phyloP scores from a whole-genome alignment of 1,139 yeast genomes.

The Sugiyamaella sp. region DNA sequence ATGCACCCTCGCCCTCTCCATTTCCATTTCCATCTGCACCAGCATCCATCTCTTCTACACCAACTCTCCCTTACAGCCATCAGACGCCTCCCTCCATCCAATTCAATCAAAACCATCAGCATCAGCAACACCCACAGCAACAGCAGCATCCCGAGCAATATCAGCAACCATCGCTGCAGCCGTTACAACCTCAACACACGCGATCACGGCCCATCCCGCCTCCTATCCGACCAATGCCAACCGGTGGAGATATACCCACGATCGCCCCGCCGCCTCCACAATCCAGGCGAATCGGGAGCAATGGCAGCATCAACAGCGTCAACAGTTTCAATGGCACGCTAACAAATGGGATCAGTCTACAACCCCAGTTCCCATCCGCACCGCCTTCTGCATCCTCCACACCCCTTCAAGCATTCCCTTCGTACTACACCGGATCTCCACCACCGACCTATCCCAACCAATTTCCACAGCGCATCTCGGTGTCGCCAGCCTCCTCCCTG shows the following conservation, averaged over 20 bases:
- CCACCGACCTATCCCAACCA: constrained; percentile 7
- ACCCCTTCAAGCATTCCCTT: constrained; percentile 2
- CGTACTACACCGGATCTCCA: constrained; percentile 15
- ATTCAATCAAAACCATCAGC: constrained; percentile 5
- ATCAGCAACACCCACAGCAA: constrained; percentile 5
- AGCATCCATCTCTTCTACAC: constrained; percentile 16
- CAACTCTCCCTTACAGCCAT: background rate
- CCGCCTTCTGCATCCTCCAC: constrained; percentile 1
- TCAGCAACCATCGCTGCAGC: background rate
- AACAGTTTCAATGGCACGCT: constrained; percentile 10
- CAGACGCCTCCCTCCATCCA: background rate
- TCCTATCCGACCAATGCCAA: constrained; percentile 19
- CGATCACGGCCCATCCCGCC: constrained; percentile 23
- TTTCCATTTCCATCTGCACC: constrained; percentile 11
- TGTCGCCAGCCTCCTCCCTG: constrained; percentile 26
- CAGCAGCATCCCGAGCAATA: background rate
- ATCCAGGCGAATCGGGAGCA: constrained; percentile 26
- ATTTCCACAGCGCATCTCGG: background rate
- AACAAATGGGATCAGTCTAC: constrained; percentile 10
- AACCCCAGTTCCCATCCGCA: constrained; percentile 17
- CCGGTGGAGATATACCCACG: constrained; percentile 22
- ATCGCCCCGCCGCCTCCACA: constrained; percentile 33
- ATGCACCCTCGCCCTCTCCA: constrained; percentile 6
- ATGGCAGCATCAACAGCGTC: constrained; percentile 10
- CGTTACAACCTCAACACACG: background rate